phyloP scores from a whole-genome alignment of 1,284 basidiomycete species.

The Microbotryum silenes-acaulis region DNA sequence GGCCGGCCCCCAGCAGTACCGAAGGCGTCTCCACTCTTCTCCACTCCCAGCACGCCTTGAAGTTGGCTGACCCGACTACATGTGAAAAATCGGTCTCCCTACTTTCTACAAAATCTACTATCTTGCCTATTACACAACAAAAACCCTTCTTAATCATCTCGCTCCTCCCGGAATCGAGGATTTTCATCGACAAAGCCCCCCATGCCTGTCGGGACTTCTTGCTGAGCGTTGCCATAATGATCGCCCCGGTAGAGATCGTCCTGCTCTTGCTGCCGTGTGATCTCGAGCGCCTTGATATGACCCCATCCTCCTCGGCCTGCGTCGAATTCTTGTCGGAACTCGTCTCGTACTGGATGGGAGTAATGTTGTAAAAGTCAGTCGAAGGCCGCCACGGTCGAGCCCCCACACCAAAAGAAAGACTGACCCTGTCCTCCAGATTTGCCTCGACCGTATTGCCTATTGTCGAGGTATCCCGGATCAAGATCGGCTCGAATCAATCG shows the following conservation, averaged over 20 bases:
- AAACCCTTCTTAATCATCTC: slow-evolving; percentile 32
- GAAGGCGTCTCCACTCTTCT: no score
- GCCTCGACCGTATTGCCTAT: slow-evolving; percentile 92
- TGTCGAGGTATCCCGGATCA: slow-evolving; percentile 95
- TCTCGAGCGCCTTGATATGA: slow-evolving; percentile 54
- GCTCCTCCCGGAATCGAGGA: slow-evolving; percentile 40
- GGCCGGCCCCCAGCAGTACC: no score
- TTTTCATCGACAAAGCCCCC: slow-evolving; percentile 39
- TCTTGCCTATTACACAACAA: not conserved
- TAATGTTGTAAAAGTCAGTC: not conserved
- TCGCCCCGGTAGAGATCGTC: slow-evolving; percentile 78
- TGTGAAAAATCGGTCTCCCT: no score
- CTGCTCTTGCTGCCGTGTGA: slow-evolving; percentile 66
- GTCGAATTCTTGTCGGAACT: slow-evolving; percentile 77
- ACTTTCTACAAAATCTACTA: no score
- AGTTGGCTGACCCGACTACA: no score
- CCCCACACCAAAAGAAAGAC: not conserved
- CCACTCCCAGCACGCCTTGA: no score
- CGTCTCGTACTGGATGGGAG: slow-evolving; percentile 62
- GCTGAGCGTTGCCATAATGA: slow-evolving; percentile 63
- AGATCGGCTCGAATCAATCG: slow-evolving; percentile 96
- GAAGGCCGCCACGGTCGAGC: slow-evolving; percentile 41
- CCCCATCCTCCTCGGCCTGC: slow-evolving; percentile 73
- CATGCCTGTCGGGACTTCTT: slow-evolving; percentile 55
- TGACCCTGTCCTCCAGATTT: slow-evolving; percentile 88